Conservation (phyloP, 768 basidiomycete genomes). For the Kwoniella newhampshirensis region DNA sequence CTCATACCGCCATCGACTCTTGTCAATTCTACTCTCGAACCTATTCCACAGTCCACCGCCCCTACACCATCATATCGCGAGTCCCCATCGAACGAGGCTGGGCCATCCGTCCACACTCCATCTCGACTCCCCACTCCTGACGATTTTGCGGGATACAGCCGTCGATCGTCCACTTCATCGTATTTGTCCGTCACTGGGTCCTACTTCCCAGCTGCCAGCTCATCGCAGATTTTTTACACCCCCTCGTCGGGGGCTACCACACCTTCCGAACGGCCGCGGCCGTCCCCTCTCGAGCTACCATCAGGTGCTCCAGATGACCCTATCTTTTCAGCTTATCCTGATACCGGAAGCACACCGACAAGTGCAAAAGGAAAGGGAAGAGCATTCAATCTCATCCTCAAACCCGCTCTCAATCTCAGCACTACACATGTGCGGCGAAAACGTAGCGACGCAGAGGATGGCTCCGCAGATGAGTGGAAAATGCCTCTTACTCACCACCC, state of each 20-base stretch:
- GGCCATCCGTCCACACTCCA: slow-evolving; percentile 11
- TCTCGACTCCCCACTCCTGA: slow-evolving; percentile 7
- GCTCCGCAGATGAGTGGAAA: slow-evolving; percentile 19
- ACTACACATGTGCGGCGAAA: background rate
- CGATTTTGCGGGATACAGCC: slow-evolving; percentile 14
- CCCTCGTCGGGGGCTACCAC: slow-evolving; percentile 23
- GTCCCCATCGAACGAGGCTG: slow-evolving; percentile 19
- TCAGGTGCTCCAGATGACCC: slow-evolving; percentile 37
- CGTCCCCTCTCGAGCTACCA: slow-evolving; percentile 34
- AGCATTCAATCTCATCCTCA: slow-evolving; percentile 20
- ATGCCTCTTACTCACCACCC: no score
- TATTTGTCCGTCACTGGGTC: slow-evolving; percentile 31
- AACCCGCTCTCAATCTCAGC: slow-evolving; percentile 13
- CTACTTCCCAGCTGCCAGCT: slow-evolving; percentile 29
- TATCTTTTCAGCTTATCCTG: slow-evolving; percentile 45
- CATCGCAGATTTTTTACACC: slow-evolving; percentile 1
- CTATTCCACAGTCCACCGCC: slow-evolving; percentile 38
- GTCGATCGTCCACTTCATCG: slow-evolving; percentile 21
- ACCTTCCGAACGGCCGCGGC: slow-evolving; percentile 27
- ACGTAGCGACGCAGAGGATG: slow-evolving; percentile 11
- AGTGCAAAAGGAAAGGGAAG: slow-evolving; percentile 30
- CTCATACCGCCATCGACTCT: slow-evolving; percentile 27
- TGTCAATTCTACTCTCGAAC: slow-evolving; percentile 30
- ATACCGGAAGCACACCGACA: slow-evolving; percentile 15
- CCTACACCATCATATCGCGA: slow-evolving; percentile 29